Evolutionary conservation across 1,284 basidiomycete species (phyloP), one percentile per base, ranked within the genome.

Genomic region (Apiotrichum domesticum): DNA sequence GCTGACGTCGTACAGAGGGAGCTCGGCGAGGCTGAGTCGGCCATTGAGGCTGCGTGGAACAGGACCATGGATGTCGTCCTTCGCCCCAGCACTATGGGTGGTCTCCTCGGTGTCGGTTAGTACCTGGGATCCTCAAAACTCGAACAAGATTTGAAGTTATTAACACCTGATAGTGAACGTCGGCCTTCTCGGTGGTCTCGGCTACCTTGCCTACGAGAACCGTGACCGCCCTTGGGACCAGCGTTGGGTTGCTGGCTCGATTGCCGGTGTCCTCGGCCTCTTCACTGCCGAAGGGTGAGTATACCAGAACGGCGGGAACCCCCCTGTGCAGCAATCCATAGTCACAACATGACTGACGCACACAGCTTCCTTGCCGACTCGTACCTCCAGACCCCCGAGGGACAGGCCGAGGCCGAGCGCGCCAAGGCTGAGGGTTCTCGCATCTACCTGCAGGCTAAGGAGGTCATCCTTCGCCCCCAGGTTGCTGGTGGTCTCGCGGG

Each of bases 401-500:
- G 85, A 21, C 79, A 80, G 56, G 79, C 75, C 34, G 85, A 85
- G 69, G 82, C 82, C 57, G 76, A 79, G 46, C 78, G 79, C 46
- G 86, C 84, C 9, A 82, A 80, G 67, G 73, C 82, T 59, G 85
- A 88, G 67, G 84, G 85, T 7, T 81, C 84, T 0, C 70, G 80
- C 29, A 68, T 86, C 55, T 87, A 85, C 76, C 78, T 80, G 37
- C 80, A 83, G 46, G 72, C 83, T 29, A 81, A 79, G 51, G 84
- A 88, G 68, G 78, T 83, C 39, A 70, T 88, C 43, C 76, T 87
- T 45, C 81, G 87, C 47, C 87, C 87, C 1, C 81, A 82, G 44
- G 84, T 88, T 2, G 80, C 86, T 10, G 84, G 85, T 43, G 87
- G 87, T 21, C 69, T 88, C 7, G 72, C 87, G 52, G 87, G 87